phyloP scores from a whole-genome alignment of 495 filamentous ascomycete species.

The Penicillium robsamsonii region DNA sequence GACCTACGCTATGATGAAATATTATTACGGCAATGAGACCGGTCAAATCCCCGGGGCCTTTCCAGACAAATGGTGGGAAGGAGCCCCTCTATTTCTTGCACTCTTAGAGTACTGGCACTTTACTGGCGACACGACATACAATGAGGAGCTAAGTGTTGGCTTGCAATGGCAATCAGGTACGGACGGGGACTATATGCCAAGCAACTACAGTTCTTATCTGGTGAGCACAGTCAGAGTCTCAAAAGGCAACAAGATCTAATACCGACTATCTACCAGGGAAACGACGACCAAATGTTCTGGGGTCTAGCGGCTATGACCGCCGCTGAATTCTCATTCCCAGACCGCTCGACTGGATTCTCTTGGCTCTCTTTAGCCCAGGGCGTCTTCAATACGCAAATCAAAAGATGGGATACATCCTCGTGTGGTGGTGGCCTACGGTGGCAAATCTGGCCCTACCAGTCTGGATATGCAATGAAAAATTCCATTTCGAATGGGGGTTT shows the following conservation, averaged over 20 bases:
- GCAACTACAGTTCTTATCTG: slow-evolving; percentile 41
- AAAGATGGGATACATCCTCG: slow-evolving; percentile 48
- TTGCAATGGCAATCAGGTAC: slow-evolving; percentile 49
- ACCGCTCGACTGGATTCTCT: slow-evolving; percentile 51
- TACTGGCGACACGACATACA: slow-evolving; percentile 55
- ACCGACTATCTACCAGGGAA: slow-evolving; percentile 35
- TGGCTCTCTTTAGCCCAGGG: slow-evolving; percentile 76
- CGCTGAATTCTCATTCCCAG: slow-evolving; percentile 50
- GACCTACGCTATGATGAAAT: slow-evolving; percentile 64
- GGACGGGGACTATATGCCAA: slow-evolving; percentile 48
- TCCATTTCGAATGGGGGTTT: slow-evolving; percentile 66
- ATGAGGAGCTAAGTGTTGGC: slow-evolving; percentile 47
- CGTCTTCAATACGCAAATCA: slow-evolving; percentile 71
- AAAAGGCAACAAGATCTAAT: background rate
- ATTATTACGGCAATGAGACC: slow-evolving; percentile 64
- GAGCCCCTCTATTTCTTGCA: slow-evolving; percentile 56
- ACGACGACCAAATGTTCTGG: slow-evolving; percentile 61
- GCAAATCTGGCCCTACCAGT: slow-evolving; percentile 54
- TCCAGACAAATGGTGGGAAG: slow-evolving; percentile 73
- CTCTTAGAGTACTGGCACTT: slow-evolving; percentile 56
- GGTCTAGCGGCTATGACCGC: slow-evolving; percentile 55
- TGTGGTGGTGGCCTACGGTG: slow-evolving; percentile 56
- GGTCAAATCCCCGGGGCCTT: slow-evolving; percentile 61
- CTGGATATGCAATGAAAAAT: slow-evolving; percentile 65
- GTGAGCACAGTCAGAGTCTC: slow-evolving; percentile 14